A percentile compares a stretch with the other conserved stretches of the same genome.
Evolutionary conservation across 768 basidiomycete genomes (phyloP).

Genomic region (Russula virescens): DNA sequence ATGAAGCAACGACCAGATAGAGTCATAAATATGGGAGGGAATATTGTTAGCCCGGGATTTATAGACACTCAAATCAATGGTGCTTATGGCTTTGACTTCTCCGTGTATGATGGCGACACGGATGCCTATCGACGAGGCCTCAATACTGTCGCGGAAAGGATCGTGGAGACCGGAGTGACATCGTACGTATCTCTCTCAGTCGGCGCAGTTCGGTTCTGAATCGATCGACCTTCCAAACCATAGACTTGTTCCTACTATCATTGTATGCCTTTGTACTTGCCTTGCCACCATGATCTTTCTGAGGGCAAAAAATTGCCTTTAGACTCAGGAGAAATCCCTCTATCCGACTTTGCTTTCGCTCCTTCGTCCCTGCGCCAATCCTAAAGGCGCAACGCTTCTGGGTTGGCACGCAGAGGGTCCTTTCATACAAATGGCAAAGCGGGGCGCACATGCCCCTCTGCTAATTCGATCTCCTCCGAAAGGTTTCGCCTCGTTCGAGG

Average conservation of each 20-base stretch:
- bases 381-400: slow-evolving; percentile 62
- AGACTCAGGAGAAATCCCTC: slow-evolving; percentile 75
- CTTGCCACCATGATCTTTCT: not conserved
- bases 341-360: slow-evolving; percentile 67
- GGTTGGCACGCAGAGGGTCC: slow-evolving; percentile 94
- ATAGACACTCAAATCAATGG: slow-evolving; percentile 91
- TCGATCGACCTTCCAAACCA: not conserved
- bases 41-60: slow-evolving; percentile 80
- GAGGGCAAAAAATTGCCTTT: not conserved
- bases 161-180: slow-evolving; percentile 85
- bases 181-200: slow-evolving; percentile 49
- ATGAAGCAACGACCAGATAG: slow-evolving; percentile 54
- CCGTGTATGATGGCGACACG: slow-evolving; percentile 69
- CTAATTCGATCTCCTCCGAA: slow-evolving; percentile 57
- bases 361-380: slow-evolving; percentile 59
- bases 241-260: slow-evolving; percentile 39
- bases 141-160: slow-evolving; percentile 63
- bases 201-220: slow-evolving; percentile 3
- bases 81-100: slow-evolving; percentile 84
- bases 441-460: slow-evolving; percentile 73
- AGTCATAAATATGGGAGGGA: slow-evolving; percentile 65
- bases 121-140: slow-evolving; percentile 62
- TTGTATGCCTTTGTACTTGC: slow-evolving; percentile 43
- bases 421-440: slow-evolving; percentile 75
- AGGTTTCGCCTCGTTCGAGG: slow-evolving; percentile 65